Evolutionary conservation across 2,329 filamentous ascomycete genomes (phyloP), one percentile per base, ranked within the genome.

Genomic region (Diaporthe australafricana): DNA sequence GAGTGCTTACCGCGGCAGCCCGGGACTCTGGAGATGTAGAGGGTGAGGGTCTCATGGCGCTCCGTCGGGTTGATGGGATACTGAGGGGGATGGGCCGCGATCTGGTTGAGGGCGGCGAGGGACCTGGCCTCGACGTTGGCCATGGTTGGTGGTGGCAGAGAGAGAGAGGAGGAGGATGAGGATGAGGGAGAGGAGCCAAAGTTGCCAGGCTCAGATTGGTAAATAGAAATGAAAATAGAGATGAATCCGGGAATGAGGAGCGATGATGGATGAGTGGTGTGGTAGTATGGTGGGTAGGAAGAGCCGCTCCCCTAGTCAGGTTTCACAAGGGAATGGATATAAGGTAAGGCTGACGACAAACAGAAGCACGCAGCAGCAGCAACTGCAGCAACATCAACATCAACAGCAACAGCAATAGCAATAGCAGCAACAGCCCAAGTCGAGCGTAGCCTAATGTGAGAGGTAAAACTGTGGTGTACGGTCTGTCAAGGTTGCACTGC

Each of bases 21-120:
- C 1, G 96, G 96, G 0, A 99, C 96, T 75, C 96, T 88, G 45
- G 96, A 94, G 75, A 99, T 97, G 83, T 99, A 99, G 50, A 99
- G 88, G 2, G 92, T 91, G 65, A 98, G 82, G 5, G 94, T 91
- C 63, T 94, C 90, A 74, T 92, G 89, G 74, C 86, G 89, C 77
- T 88, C 84, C 3, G 91, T 89, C 6, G 94, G 93, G 78, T 94
- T 94, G 77, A 92, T 89, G 63, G 94, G 94, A 80, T 97, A 96
- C 77, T 91, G 89, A 57, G 96, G 96, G 52, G 96, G 96, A 78
- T 97, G 94, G 66, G 93, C 89, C 74, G 96, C 96, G 74, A 98
- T 89, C 52, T 89, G 85, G 75, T 94, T 96, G 75, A 99, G 88
- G 68, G 90, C 87, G 68, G 93, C 93, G 55, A 98, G 86, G 56